Evolutionary conservation across 2,329 filamentous ascomycete species (phyloP).

Genomic region (Westerdykella aurantiaca): DNA sequence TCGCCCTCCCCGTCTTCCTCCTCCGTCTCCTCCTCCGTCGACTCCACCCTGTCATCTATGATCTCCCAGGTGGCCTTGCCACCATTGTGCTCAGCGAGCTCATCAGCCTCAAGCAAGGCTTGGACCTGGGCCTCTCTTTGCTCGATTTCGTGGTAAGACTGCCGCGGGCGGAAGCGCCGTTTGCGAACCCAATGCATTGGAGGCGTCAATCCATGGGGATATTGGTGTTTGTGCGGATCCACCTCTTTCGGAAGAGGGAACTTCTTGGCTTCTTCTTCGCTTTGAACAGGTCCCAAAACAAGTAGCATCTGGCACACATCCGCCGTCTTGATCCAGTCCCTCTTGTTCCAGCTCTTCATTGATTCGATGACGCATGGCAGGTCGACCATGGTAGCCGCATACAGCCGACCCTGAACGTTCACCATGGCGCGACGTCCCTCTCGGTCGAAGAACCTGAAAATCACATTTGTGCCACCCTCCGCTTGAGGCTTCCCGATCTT

Average conservation of each 20-base stretch:
- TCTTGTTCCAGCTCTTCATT: constrained; percentile 91
- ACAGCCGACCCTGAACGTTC: constrained; percentile 62
- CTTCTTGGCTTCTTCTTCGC: constrained; percentile 45
- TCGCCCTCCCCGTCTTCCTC: constrained; percentile 34
- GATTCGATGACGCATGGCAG: constrained; percentile 81
- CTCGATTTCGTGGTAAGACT: constrained; percentile 77
- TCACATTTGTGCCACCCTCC: constrained; percentile 69
- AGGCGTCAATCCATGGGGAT: constrained; percentile 80
- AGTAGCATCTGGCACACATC: constrained; percentile 88
- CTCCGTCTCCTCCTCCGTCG: constrained; percentile 42
- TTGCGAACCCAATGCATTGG: constrained; percentile 82
- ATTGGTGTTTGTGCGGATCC: constrained; percentile 61
- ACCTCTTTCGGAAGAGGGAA: constrained; percentile 65
- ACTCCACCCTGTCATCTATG: constrained; percentile 29
- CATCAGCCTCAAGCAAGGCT: constrained; percentile 65
- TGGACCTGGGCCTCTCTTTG: constrained; percentile 77
- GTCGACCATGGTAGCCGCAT: constrained; percentile 75
- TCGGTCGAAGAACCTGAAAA: constrained; percentile 70
- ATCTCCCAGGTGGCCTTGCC: constrained; percentile 56
- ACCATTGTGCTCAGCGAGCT: constrained; percentile 46
- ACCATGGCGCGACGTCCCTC: constrained; percentile 70
- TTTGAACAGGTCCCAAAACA: constrained; percentile 63
- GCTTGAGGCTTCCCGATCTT: constrained; percentile 62
- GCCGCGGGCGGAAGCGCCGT: constrained; percentile 74
- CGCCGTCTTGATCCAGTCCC: constrained; percentile 78